Percentiles rank a stretch among this genome's conserved stretches.
Conservation (phyloP, 805 yeast genomes). For the Kuraishia molischiana region DNA sequence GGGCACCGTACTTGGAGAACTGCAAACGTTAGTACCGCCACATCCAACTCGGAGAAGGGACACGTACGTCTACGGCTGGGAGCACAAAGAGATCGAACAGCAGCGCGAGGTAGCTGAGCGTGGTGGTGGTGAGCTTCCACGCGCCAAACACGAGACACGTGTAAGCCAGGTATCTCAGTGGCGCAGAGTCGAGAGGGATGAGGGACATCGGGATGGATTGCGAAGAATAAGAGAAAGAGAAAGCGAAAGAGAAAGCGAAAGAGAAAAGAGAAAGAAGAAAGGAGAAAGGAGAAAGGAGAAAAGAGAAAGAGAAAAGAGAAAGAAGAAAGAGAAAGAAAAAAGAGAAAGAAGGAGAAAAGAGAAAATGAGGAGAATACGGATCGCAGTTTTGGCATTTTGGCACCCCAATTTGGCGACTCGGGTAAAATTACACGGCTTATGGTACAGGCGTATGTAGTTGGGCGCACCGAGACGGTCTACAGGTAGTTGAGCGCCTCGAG, state of each 20-base stretch:
- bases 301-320: too few species aligned
- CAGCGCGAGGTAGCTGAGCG: constrained; percentile 41
- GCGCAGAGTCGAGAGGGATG: not conserved
- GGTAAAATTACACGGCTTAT: too few species aligned
- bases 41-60: too few species aligned
- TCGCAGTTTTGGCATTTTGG: too few species aligned
- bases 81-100: constrained; percentile 54
- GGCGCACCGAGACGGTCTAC: too few species aligned
- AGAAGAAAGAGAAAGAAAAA: too few species aligned
- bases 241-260: not conserved
- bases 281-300: too few species aligned
- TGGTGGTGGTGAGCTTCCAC: constrained; percentile 39
- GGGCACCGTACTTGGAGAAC: constrained; percentile 68
- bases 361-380: too few species aligned
- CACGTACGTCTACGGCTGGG: constrained; percentile 38
- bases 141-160: constrained; percentile 51
- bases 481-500: constrained; percentile 37
- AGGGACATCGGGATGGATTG: not conserved
- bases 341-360: too few species aligned
- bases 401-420: too few species aligned
- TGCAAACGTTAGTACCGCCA: constrained; percentile 2
- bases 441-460: too few species aligned
- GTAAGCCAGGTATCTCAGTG: constrained; percentile 16
- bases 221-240: not conserved
- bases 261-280: constrained; percentile 1